A percentile compares a stretch with the other conserved stretches of the same genome.
Evolutionary conservation across 2,329 filamentous ascomycete species (phyloP).

Genomic region (Colletotrichum eleusines): DNA sequence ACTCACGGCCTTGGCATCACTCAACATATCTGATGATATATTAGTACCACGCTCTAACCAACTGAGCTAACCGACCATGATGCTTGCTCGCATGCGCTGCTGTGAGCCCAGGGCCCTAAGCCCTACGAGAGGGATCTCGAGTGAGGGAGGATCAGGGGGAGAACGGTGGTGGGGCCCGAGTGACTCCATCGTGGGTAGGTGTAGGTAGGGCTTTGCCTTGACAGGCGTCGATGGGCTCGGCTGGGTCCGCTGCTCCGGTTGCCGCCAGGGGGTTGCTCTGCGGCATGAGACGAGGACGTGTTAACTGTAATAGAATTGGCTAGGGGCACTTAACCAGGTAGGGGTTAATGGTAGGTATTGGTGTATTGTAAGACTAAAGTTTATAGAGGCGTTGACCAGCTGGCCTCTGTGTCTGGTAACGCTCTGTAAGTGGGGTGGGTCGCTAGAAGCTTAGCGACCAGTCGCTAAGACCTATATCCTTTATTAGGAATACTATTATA

Average conservation of each 20-base stretch:
- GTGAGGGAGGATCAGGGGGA: background rate
- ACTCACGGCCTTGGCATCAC: slow-evolving; percentile 38
- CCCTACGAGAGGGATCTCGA: slow-evolving; percentile 9
- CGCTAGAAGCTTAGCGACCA: too few species aligned
- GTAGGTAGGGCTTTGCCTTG: background rate
- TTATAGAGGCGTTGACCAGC: too few species aligned
- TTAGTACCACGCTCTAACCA: slow-evolving; percentile 40
- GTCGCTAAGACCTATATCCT: too few species aligned
- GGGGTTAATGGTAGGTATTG: too few species aligned
- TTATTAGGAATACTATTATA: too few species aligned
- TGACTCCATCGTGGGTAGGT: background rate
- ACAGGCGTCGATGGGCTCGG: background rate
- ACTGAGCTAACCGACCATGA: slow-evolving; percentile 37
- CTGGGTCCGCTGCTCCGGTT: background rate
- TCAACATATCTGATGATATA: slow-evolving; percentile 28
- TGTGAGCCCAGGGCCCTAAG: fast-evolving
- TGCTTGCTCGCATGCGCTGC: background rate
- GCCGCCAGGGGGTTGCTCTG: background rate
- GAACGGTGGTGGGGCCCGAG: slow-evolving; percentile 1
- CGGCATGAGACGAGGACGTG: background rate
- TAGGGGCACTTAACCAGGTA: too few species aligned
- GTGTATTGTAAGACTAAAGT: too few species aligned
- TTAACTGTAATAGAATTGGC: too few species aligned
- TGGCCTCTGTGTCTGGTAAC: too few species aligned
- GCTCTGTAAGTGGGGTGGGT: too few species aligned